Base-by-base conservation (phyloP, 768 basidiomycete species). In the Agaricus subrufescens region DNA sequence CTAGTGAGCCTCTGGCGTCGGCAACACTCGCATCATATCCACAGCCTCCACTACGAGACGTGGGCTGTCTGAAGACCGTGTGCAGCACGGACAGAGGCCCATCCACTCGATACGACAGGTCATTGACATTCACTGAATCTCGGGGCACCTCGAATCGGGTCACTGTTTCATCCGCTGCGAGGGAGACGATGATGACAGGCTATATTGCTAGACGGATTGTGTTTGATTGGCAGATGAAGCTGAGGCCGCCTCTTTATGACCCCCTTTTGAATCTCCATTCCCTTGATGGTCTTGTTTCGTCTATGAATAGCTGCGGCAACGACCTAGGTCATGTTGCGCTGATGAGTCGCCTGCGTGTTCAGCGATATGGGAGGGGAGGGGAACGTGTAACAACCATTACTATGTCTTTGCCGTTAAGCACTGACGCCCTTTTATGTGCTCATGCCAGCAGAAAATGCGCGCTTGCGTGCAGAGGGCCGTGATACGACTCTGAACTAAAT, bases 31-130 rank as follows among this genome's bases (percentile, higher is more conserved):
- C 43, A 19, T 44, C 42, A 43, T 25, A 52, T 29, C 10, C 25
- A 12, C 49, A 19, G n/a, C 51, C 52, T 42, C 55, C 37, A 27
- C 31, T 58, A 29, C 45, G 55, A 60, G 75, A 76, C 6, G 69
- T 71, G 1, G 73, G 81, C 58, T 75, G 81, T 34, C 65, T 83
- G 50, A 79, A 73, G 63, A 77, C 76, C 19, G 58, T 83, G 23
- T 73, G 83, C 23, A 80, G 82, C 56, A 77, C 76, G 27, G 80
- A 75, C 64, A 76, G 78, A 10, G 65, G 62, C 19, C 44, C 30
- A 14, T 44, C 6, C 23, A 9, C 31, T 34, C 34, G 11, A 34
- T 11, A 34, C 34, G 8, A 6, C 7, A 34, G 11, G 5, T 19
- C 19, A 34, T 7, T 34, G 34, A 34, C 34, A 34, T 7, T 6